Percentiles rank a stretch among this genome's conserved stretches.
These are phyloP conservation scores for Elsinoe arachidis DNA, from an alignment of 2,329 filamentous ascomycete genomes.

Conservation along the genomic window DNA sequence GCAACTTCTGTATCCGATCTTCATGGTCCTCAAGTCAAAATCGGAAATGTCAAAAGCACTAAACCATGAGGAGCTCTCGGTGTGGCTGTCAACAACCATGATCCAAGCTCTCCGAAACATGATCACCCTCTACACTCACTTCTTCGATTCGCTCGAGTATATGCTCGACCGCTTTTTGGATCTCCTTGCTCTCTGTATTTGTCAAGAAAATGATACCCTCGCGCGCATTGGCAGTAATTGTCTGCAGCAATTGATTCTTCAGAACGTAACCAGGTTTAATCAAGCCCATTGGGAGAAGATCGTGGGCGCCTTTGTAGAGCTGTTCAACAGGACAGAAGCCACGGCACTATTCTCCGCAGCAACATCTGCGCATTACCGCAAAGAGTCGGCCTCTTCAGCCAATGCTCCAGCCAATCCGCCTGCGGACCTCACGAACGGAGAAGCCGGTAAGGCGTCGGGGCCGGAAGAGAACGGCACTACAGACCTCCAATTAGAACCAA, in stretches of 20 bases:
- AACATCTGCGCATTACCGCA: conserved; percentile 37
- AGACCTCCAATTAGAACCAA: conserved; percentile 17
- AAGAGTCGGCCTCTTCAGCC: conserved; percentile 14
- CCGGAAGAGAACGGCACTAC: conserved; percentile 17
- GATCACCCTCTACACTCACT: conserved; percentile 98
- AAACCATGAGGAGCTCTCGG: conserved; percentile 92
- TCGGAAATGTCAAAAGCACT: conserved; percentile 93
- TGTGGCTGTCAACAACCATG: conserved; percentile 99
- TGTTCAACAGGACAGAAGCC: conserved; percentile 91
- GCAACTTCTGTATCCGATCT: conserved; percentile 94
- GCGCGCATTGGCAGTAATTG: conserved; percentile 97
- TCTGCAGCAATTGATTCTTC: conserved; percentile 87
- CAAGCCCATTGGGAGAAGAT: conserved; percentile 87
- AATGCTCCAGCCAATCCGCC: conserved; percentile 29
- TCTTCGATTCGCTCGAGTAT: conserved; percentile 90
- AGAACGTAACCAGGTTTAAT: conserved; percentile 89
- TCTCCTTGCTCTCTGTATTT: conserved; percentile 89
- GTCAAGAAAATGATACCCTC: conserved; percentile 97
- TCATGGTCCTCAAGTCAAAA: conserved; percentile 92
- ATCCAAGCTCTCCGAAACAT: conserved; percentile 97
- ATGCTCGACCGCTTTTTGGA: conserved; percentile 98
- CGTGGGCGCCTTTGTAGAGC: conserved; percentile 87
- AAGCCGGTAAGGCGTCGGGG: conserved; percentile 13
- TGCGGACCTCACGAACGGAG: not conserved
- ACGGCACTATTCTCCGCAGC: conserved; percentile 90